Base-by-base conservation (phyloP, 2,329 filamentous ascomycete genomes). In the Moelleriella libera region DNA sequence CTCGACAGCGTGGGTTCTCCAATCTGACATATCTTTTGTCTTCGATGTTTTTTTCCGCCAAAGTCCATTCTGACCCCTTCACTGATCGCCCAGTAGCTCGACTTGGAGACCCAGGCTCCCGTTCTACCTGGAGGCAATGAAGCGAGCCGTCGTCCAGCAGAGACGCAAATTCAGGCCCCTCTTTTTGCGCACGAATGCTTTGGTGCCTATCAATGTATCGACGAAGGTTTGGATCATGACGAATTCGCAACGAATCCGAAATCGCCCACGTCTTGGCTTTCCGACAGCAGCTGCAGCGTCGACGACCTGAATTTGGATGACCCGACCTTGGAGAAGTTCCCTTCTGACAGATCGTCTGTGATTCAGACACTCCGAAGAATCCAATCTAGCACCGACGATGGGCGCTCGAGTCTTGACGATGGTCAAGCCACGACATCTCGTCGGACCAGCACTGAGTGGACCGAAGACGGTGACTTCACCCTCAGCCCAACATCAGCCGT, bases 151-250 rank as follows among this genome's bases (percentile, higher is more conserved):
- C 34, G 4, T 37, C 12, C 34, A 4, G 34, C 7, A 41, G 45
- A 50, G 30, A 41, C 46, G 12, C 44, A 48, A 30, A 45, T 47
- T 14, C 34, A 46, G 45, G 62, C 63, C 1, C 69, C 70, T 1
- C 59, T 73, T 5, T 73, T 74, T 51, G 62, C 70, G 4, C 70
- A 74, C 48, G 71, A 75, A 52, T 64, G 63, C 37, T 60, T 68
- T 34, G 69, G 69, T 8, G 62, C 64, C n/a, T 64, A 67, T 47
- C 60, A 63, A 31, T 58, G 63, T 39, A 59, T 57, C 12, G 61
- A 63, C 41, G 56, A 60, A 21, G 61, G 60, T 8, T 52, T 55
- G 6, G 57, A 65, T 11, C 56, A 62, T 43, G 60, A 60, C 7
- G 48, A 48, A 21, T 50, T 49, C 21, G 49, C 52, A 31, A 52